These are phyloP conservation scores for Phytopythium cucurbitacearum DNA, from an alignment of 352 stramenopile genomes.

Conservation along the genomic window DNA sequence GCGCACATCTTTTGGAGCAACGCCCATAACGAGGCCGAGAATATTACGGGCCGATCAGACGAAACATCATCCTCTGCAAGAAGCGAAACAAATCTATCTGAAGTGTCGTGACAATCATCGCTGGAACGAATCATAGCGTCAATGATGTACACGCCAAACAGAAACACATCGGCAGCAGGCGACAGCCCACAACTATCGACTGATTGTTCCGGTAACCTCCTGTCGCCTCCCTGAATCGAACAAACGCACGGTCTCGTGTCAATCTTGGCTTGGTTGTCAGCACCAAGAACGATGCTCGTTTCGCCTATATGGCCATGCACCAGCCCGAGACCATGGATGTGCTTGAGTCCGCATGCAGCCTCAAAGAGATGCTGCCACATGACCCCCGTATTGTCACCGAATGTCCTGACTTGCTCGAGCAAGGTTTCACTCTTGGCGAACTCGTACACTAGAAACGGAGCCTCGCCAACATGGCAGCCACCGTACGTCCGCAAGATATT, in stretches of 20 bases:
- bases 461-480: slow-evolving; percentile 16
- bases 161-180: slow-evolving; percentile 14
- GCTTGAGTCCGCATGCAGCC: slow-evolving; percentile 14
- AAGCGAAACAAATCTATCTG: not conserved
- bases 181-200: slow-evolving; percentile 1
- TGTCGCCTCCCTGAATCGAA: too few species aligned
- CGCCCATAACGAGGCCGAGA: slow-evolving; percentile 1
- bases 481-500: slow-evolving; percentile 17
- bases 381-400: slow-evolving; percentile 2
- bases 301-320: slow-evolving; percentile 11
- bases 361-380: slow-evolving; percentile 22
- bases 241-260: slow-evolving; percentile 1
- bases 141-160: slow-evolving; percentile 9
- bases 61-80: slow-evolving; percentile 5
- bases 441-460: slow-evolving; percentile 25
- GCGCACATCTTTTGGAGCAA: slow-evolving; percentile 13
- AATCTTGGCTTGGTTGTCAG: slow-evolving; percentile 19
- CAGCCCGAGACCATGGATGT: slow-evolving; percentile 13
- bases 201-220: not conserved
- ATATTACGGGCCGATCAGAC: slow-evolving; percentile 1
- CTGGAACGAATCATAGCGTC: slow-evolving; percentile 4
- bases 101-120: too few species aligned
- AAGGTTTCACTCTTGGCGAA: slow-evolving; percentile 9
- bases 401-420: slow-evolving; percentile 6
- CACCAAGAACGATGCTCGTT: slow-evolving; percentile 8